phyloP scores from a whole-genome alignment of 306 rosid genomes.

The Nissolia schottii region DNA sequence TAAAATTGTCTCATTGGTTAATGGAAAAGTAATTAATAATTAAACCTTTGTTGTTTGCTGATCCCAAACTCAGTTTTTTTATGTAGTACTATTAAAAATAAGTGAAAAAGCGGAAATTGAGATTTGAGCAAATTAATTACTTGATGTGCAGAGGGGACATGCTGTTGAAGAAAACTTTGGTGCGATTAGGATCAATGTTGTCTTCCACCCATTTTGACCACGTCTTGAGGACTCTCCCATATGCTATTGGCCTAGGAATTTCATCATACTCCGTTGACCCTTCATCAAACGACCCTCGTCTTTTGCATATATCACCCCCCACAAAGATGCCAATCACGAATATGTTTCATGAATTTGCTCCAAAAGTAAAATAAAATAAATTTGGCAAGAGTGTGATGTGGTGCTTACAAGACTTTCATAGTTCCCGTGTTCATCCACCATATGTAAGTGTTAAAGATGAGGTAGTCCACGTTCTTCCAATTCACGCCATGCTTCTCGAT shows the following conservation, averaged over 20 bases:
- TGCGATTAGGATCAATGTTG: constrained; percentile 70
- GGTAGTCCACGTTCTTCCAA: constrained; percentile 80
- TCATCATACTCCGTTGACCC: constrained; percentile 79
- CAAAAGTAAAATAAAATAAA: not conserved
- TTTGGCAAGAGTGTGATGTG: no score
- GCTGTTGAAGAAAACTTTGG: constrained; percentile 78
- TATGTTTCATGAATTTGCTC: not conserved
- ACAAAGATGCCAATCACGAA: not conserved
- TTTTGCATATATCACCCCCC: constrained; percentile 11
- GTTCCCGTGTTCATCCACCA: constrained; percentile 94
- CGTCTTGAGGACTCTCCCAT: constrained; percentile 60
- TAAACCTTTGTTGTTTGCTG: not conserved
- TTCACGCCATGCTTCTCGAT: constrained; percentile 73
- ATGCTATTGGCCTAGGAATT: constrained; percentile 58
- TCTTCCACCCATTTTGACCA: constrained; percentile 84
- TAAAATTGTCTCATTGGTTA: not conserved
- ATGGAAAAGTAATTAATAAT: not conserved
- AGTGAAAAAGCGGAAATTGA: not conserved
- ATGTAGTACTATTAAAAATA: not conserved
- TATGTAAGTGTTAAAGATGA: constrained; percentile 87
- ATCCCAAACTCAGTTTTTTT: not conserved
- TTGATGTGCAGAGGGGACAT: constrained; percentile 97
- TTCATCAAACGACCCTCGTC: constrained; percentile 83
- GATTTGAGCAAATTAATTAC: constrained; percentile 30
- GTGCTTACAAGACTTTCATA: constrained; percentile 88